Percentiles rank a stretch among this genome's conserved stretches.
Evolutionary conservation across 306 rosid species (phyloP).

Genomic region (Vicia faba): DNA sequence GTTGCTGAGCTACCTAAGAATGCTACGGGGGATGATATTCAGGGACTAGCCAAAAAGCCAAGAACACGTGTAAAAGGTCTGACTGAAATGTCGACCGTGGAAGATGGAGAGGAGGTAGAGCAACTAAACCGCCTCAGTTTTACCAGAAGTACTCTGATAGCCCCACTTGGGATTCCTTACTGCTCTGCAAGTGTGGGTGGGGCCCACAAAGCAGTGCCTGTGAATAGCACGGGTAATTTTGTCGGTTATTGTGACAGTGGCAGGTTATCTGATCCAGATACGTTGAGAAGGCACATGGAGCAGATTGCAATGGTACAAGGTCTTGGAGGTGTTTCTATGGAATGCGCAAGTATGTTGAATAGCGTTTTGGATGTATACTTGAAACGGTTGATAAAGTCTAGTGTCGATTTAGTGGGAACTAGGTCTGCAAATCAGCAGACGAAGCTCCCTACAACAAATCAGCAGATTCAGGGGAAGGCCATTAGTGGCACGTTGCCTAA

Average conservation of each 20-base stretch:
- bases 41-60: conserved; percentile 51
- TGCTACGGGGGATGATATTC: conserved; percentile 54
- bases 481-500: conserved; percentile 79
- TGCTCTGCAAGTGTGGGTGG: too few species aligned
- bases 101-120: conserved; percentile 64
- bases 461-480: conserved; percentile 68
- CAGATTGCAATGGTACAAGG: conserved; percentile 82
- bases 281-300: conserved; percentile 86
- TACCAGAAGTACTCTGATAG: too few species aligned
- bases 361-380: conserved; percentile 71
- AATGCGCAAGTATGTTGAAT: conserved; percentile 76
- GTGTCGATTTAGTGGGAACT: conserved; percentile 77
- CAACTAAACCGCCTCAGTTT: too few species aligned
- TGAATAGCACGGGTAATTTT: too few species aligned
- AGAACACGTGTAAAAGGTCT: conserved; percentile 54
- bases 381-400: conserved; percentile 77
- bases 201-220: too few species aligned
- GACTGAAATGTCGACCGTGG: conserved; percentile 44
- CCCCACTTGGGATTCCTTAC: too few species aligned
- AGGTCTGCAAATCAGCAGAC: conserved; percentile 50
- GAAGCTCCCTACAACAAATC: too few species aligned
- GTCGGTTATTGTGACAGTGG: too few species aligned
- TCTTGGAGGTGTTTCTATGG: conserved; percentile 77
- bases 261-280: conserved; percentile 6
- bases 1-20: conserved; percentile 74